These are phyloP conservation scores for Hymenoscyphus occultus DNA, from an alignment of 2,329 filamentous ascomycete species.

Conservation along the genomic window DNA sequence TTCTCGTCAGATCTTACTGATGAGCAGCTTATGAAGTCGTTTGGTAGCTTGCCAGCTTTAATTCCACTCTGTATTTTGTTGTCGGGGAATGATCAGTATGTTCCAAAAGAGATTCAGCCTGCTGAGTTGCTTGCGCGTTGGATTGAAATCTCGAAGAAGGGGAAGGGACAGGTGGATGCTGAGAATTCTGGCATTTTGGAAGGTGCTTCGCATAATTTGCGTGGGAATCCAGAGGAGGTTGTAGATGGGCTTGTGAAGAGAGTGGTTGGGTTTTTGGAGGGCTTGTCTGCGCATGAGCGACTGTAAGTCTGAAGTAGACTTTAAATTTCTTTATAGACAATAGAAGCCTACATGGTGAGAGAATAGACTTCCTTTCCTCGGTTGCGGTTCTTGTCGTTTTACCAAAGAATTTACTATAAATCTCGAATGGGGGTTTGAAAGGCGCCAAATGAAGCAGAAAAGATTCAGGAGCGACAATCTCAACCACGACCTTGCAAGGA, in stretches of 20 bases:
- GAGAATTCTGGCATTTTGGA: constrained; percentile 46
- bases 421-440: too few species aligned
- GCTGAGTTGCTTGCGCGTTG: constrained; percentile 47
- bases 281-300: not conserved
- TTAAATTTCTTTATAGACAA: not conserved
- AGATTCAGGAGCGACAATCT: too few species aligned
- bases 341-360: too few species aligned
- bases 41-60: constrained; percentile 48
- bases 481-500: too few species aligned
- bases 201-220: constrained; percentile 50
- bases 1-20: constrained; percentile 63
- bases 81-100: constrained; percentile 49
- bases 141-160: constrained; percentile 43
- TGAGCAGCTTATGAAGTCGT: constrained; percentile 50
- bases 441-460: too few species aligned
- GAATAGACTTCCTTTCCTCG: too few species aligned
- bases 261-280: constrained; percentile 48
- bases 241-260: constrained; percentile 48
- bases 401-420: too few species aligned
- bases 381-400: too few species aligned
- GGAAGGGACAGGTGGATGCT: constrained; percentile 47
- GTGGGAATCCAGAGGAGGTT: constrained; percentile 44
- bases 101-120: constrained; percentile 48
- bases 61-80: constrained; percentile 49
- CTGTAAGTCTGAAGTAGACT: not conserved